Evolutionary conservation across 768 basidiomycete species (phyloP), one percentile per base, ranked within the genome.

Genomic region (Calocera cornea): DNA sequence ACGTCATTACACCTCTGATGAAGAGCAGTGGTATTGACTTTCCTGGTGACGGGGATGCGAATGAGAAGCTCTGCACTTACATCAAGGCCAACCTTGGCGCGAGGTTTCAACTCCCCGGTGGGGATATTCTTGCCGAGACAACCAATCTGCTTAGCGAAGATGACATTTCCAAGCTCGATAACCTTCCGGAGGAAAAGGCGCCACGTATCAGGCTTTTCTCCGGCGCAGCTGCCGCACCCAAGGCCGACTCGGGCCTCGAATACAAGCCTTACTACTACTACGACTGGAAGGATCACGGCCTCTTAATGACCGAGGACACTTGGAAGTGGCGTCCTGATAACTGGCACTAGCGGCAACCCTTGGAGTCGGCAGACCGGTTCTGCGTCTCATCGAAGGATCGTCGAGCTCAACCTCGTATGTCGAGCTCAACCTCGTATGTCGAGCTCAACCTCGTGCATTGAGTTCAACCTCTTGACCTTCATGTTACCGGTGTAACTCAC

Each of bases 191-290:
- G 54, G 54, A 60, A 5, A 60, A 60, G 22, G 5, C 27, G 7
- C 54, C 54, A 5, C 54, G 54, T 33, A 19, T 60, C 10, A 12
- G 54, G 27, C 54, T 60, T 2, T 60, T 60, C 54, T 60, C 54
- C 14, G 54, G 54, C 24, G 54, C 54, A 2, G 54, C 54, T 2
- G 54, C 31, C 27, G 54, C 19, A 10, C 27, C 54, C 27, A 60
- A 60, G 54, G 27, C 54, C 54, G 54, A 60, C 54, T 60, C 54
- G 2, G 54, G 54, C 27, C 19, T 60, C 5, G 54, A 60, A 27
- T 33, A 60, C 54, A 60, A 60, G 54, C 54, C 54, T 2, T 60
- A 60, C 54, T 60, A 60, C 19, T 60, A 60, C 31, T 60, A 60
- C 31, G 54, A 60, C 27, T 60, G 54, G 54, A 2, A 60, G 54